These are phyloP conservation scores for Colletotrichum sp. DNA, from an alignment of 2,329 filamentous ascomycete species.

Conservation along the genomic window DNA sequence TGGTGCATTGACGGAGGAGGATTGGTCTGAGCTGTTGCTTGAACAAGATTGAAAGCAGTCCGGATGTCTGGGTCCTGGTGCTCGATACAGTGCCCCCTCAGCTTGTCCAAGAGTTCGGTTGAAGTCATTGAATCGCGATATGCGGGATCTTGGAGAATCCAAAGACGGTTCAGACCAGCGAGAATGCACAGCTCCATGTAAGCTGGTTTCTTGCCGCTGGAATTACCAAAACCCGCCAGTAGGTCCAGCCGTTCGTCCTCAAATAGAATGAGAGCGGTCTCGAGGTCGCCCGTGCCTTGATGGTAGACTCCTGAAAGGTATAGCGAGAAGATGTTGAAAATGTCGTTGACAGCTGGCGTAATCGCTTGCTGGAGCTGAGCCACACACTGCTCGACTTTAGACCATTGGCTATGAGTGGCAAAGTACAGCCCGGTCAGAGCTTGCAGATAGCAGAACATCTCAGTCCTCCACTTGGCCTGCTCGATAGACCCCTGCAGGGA, in stretches of 20 bases:
- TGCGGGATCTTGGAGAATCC: slow-evolving; percentile 71
- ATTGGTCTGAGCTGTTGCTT: slow-evolving; percentile 68
- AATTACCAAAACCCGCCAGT: slow-evolving; percentile 39
- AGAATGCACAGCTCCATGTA: slow-evolving; percentile 71
- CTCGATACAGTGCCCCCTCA: slow-evolving; percentile 71
- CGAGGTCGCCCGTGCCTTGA: slow-evolving; percentile 78
- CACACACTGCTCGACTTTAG: slow-evolving; percentile 63
- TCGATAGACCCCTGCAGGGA: slow-evolving; percentile 63
- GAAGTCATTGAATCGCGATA: slow-evolving; percentile 65
- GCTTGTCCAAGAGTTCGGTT: slow-evolving; percentile 64
- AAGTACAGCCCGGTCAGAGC: slow-evolving; percentile 74
- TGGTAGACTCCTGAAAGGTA: slow-evolving; percentile 80
- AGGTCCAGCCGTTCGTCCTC: slow-evolving; percentile 65
- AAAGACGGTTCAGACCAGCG: slow-evolving; percentile 70
- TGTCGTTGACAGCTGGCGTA: slow-evolving; percentile 18
- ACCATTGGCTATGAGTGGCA: slow-evolving; percentile 75
- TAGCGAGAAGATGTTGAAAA: slow-evolving; percentile 58
- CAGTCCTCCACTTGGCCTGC: slow-evolving; percentile 67
- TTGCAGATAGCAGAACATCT: slow-evolving; percentile 71
- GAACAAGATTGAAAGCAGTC: slow-evolving; percentile 78
- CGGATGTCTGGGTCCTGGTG: slow-evolving; percentile 78
- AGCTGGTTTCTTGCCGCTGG: slow-evolving; percentile 50
- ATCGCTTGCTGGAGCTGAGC: slow-evolving; percentile 49
- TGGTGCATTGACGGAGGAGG: slow-evolving; percentile 72
- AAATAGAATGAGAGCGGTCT: slow-evolving; percentile 72